Conservation (phyloP, 257 asterid species). For the Salvia miltiorrhiza region DNA sequence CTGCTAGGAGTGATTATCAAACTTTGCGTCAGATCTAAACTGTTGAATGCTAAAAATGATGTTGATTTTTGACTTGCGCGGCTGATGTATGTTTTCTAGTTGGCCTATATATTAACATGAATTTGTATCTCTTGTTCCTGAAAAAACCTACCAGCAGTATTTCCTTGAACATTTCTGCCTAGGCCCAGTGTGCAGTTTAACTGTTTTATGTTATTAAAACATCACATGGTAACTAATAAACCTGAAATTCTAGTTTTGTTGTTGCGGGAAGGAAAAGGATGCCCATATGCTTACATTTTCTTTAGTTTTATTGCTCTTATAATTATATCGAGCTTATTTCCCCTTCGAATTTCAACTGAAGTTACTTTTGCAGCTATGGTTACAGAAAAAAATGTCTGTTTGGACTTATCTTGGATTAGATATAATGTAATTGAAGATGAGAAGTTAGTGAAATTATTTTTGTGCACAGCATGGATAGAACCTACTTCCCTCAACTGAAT, state of each 20-base stretch:
- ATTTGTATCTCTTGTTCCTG: not conserved
- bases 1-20: not conserved
- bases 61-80: not conserved
- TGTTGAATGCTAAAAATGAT: not conserved
- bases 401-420: not conserved
- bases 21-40: not conserved
- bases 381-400: not conserved
- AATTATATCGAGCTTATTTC: not conserved
- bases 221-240: not conserved
- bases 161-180: not conserved
- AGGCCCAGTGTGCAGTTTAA: not conserved
- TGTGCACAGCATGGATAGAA: not conserved
- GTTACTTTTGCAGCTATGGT: not conserved
- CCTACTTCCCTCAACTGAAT: not conserved
- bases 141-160: not conserved
- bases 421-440: not conserved
- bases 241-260: not conserved
- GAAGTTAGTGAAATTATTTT: not conserved
- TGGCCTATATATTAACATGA: not conserved
- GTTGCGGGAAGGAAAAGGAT: slow-evolving; percentile 2
- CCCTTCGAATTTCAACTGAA: not conserved
- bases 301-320: not conserved
- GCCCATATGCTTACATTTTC: not conserved
- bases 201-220: not conserved
- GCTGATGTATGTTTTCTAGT: not conserved